phyloP scores from a whole-genome alignment of 495 filamentous ascomycete species.

The Aspergillus campestris region DNA sequence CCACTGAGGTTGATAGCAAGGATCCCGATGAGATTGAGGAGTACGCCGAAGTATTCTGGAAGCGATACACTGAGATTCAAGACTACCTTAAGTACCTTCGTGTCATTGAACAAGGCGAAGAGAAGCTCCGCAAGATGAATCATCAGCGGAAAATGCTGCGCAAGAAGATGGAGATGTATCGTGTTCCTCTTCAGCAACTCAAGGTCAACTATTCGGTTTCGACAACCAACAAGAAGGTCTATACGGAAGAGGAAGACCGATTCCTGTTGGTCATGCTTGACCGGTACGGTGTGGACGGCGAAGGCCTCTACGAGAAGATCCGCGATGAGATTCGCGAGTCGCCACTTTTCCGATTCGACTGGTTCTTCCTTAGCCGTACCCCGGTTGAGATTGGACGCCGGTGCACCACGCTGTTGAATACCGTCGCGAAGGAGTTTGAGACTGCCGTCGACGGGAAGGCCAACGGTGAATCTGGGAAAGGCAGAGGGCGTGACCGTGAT shows the following conservation, averaged over 20 bases:
- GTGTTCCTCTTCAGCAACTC: conserved; percentile 91
- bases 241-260: conserved; percentile 96
- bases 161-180: conserved; percentile 92
- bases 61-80: conserved; percentile 75
- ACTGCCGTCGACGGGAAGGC: conserved; percentile 41
- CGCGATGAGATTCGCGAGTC: conserved; percentile 89
- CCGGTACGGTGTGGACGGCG: conserved; percentile 78
- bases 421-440: conserved; percentile 90
- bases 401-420: conserved; percentile 89
- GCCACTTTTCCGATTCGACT: conserved; percentile 95
- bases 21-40: conserved; percentile 71
- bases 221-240: conserved; percentile 99
- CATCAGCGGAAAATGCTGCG: conserved; percentile 90
- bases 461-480: conserved; percentile 61
- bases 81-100: conserved; percentile 82
- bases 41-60: conserved; percentile 94
- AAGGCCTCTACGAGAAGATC: conserved; percentile 76
- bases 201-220: conserved; percentile 98
- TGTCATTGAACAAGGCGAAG: conserved; percentile 86
- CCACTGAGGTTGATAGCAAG: conserved; percentile 88
- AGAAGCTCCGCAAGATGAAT: conserved; percentile 75
- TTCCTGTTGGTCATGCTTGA: conserved; percentile 93
- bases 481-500: conserved; percentile 61
- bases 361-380: conserved; percentile 95
- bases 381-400: conserved; percentile 85